Base-by-base conservation (phyloP, 2,329 filamentous ascomycete genomes). In the Colletotrichum sublineola region DNA sequence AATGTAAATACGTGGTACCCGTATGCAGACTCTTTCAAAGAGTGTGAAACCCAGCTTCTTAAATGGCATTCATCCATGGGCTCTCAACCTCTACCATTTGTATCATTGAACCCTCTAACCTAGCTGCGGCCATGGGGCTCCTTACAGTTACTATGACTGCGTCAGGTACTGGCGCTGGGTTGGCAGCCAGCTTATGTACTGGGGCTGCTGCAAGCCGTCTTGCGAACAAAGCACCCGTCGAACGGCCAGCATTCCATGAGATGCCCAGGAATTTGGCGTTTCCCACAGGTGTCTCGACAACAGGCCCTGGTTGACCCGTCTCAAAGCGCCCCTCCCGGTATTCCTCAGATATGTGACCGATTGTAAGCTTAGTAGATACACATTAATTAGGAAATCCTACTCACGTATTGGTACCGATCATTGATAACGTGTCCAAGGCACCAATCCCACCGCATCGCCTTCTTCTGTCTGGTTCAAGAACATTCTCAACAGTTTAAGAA, bases 121-220 rank as follows among this genome's bases (percentile, higher is more conserved):
- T 63, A 3, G 9, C 20, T 36, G 60, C 29, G 11, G 29, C 6
- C 9, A 36, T 29, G 31, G 9, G 8, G 9, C 24, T 50, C 8
- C 3, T 40, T 20, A 9, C 36, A 15, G 15, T 14, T n/a, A 31
- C 61, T 20, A n/a, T 53, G n/a, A 44, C 44, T 20, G 12, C 44
- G 14, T 52, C 31, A 5, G 61, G 61, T 29, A 36, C 12, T 33
- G 61, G 61, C 42, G 50, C 42, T 2, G 50, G 60, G 60, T 50
- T n/a, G 14, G 42, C 46, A 53, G 9, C 40, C 24, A 29, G 33
- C 44, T 46, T 11, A 44, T 31, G 44, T 14, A 18, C 40, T 77
- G 88, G 87, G 91, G 93, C 79, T 93, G 91, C 84, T 93, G 91
- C 83, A 93, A 94, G 84, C 88, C 90, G 33, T 91, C 89, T 29